A percentile compares a stretch with the other conserved stretches of the same genome.
phyloP scores from a whole-genome alignment of 371 early-diverging fungal species.

The Rhizopus delemar region DNA sequence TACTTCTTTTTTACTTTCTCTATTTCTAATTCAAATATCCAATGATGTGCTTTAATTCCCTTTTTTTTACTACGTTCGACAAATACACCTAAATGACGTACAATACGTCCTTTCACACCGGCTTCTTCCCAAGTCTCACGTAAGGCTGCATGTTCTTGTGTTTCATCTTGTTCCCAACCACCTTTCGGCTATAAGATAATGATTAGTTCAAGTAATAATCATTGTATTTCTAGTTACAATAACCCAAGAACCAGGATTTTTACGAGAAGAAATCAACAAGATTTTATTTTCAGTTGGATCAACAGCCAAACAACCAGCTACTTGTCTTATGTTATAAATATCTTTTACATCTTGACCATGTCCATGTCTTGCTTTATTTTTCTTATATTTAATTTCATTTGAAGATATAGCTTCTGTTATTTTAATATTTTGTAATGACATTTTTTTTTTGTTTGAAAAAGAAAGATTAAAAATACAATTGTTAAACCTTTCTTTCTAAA shows the following conservation, averaged over 20 bases:
- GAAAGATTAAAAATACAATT: too few species aligned
- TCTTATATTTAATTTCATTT: constrained; percentile 32
- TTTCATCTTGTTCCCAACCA: constrained; percentile 71
- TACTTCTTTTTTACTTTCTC: constrained; percentile 55
- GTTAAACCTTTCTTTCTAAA: too few species aligned
- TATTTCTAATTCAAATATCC: constrained; percentile 66
- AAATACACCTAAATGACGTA: constrained; percentile 55
- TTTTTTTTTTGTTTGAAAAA: too few species aligned
- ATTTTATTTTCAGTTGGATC: constrained; percentile 52
- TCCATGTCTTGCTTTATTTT: constrained; percentile 45
- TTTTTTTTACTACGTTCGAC: constrained; percentile 49
- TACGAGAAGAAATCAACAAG: constrained; percentile 56
- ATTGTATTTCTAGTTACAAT: constrained; percentile 33
- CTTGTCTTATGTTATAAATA: constrained; percentile 45
- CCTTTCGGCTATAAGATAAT: constrained; percentile 56
- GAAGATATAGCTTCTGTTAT: too few species aligned
- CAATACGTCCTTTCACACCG: constrained; percentile 58
- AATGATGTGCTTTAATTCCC: constrained; percentile 52
- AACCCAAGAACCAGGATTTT: constrained; percentile 57
- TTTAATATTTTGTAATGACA: too few species aligned
- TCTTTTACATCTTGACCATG: constrained; percentile 41
- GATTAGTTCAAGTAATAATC: not conserved
- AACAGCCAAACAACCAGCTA: constrained; percentile 65
- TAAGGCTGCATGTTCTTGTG: constrained; percentile 63
- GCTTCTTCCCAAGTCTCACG: constrained; percentile 75